Conservation (phyloP, 768 basidiomycete genomes). For the Cystobasidium tubakii region DNA sequence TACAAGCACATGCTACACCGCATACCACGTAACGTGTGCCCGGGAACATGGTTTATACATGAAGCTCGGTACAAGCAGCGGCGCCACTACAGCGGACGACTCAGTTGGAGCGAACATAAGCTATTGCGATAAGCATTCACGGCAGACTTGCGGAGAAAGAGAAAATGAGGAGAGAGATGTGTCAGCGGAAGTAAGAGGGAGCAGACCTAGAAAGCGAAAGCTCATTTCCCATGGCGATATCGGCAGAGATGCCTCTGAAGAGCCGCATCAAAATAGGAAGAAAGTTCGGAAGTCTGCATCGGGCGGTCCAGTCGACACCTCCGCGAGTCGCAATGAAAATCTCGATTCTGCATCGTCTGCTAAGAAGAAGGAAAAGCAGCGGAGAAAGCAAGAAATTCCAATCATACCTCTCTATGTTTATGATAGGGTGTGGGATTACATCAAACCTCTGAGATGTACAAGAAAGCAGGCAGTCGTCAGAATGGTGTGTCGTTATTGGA, state of each 20-base stretch:
- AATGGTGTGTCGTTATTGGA: constrained; percentile 86
- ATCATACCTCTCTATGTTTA: constrained; percentile 80
- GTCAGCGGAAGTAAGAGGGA: neutral
- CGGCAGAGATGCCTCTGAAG: neutral
- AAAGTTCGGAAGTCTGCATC: neutral
- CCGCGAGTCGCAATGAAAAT: neutral
- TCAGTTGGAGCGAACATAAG: constrained; percentile 56
- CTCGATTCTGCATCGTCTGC: neutral
- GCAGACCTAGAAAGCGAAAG: neutral
- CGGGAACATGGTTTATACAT: constrained; percentile 74
- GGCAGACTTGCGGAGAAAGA: neutral
- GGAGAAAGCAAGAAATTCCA: constrained; percentile 63
- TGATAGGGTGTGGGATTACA: constrained; percentile 70
- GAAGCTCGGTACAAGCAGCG: constrained; percentile 49
- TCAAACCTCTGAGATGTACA: constrained; percentile 62
- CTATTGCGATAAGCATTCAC: constrained; percentile 89
- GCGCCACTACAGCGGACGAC: constrained; percentile 40
- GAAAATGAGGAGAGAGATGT: constrained; percentile 1
- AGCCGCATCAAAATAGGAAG: neutral
- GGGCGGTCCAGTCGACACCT: neutral
- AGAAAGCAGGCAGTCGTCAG: constrained; percentile 73
- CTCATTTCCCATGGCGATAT: neutral
- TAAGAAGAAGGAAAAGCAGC: neutral
- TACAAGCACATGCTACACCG: constrained; percentile 79
- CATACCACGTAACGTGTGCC: constrained; percentile 92